These are phyloP conservation scores for Fusarium sublunatum DNA, from an alignment of 2,329 filamentous ascomycete genomes.

Conservation along the genomic window DNA sequence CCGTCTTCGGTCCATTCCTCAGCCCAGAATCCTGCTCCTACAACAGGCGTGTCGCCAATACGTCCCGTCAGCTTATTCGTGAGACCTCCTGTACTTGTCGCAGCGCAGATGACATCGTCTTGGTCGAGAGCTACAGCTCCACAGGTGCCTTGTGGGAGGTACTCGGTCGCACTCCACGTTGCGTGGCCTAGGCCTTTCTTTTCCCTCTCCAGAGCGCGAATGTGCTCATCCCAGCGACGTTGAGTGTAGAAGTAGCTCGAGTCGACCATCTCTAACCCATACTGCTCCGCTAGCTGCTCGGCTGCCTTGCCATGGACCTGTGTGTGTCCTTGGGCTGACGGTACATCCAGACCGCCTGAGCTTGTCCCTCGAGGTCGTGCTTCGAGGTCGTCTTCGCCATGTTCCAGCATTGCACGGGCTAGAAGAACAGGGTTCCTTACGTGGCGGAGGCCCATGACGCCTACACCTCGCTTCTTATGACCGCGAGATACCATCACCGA, in stretches of 20 bases:
- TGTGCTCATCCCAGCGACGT: conserved; percentile 82
- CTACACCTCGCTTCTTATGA: conserved; percentile 79
- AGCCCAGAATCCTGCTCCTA: conserved; percentile 90
- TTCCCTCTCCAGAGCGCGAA: conserved; percentile 66
- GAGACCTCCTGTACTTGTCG: conserved; percentile 78
- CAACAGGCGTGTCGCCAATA: conserved; percentile 85
- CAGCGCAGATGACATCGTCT: conserved; percentile 77
- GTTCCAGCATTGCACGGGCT: conserved; percentile 75
- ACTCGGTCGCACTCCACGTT: conserved; percentile 71
- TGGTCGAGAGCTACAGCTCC: conserved; percentile 84
- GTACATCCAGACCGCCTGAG: conserved; percentile 53
- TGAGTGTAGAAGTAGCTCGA: conserved; percentile 82
- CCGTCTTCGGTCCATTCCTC: conserved; percentile 77
- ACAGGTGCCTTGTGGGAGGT: conserved; percentile 84
- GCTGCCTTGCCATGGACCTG: conserved; percentile 75
- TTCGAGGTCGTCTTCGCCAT: conserved; percentile 71
- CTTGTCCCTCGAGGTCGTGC: conserved; percentile 29
- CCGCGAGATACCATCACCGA: conserved; percentile 85
- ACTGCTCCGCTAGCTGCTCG: conserved; percentile 73
- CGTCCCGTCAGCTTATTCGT: conserved; percentile 90
- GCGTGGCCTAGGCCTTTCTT: conserved; percentile 53
- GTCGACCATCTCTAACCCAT: conserved; percentile 77
- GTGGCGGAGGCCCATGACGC: conserved; percentile 76
- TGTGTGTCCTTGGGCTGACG: conserved; percentile 74
- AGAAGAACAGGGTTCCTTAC: conserved; percentile 85